Base-by-base conservation (phyloP, 768 basidiomycete species). In the Trametes cingulata region DNA sequence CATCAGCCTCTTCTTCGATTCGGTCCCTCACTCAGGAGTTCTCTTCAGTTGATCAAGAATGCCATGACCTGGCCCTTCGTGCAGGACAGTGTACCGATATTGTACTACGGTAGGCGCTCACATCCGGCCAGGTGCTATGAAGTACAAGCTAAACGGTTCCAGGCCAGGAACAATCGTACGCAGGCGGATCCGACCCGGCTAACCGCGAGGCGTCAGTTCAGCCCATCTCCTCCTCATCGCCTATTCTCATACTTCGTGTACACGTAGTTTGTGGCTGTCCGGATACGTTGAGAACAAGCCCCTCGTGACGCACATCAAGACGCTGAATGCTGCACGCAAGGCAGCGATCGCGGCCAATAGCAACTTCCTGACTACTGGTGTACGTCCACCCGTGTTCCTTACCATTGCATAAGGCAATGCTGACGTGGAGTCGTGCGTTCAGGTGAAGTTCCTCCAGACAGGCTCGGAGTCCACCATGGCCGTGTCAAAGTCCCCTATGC, bases 261-360 rank as follows among this genome's bases (percentile, higher is more conserved):
- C 15, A 14, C 51, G 3, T 47, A 86, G 85, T 8, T 76, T 88
- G 25, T 89, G 87, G 88, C 74, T 80, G 7, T 79, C 84, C 4
- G 80, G 75, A 25, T 89, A 85, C 67, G 71, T 73, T 27, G 76
- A 78, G 19, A 75, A 82, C 50, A 79, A 81, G 52, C 77, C 82
- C 2, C 76, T 85, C 25, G 77, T 82, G 14, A 66, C 69, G 55
- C 80, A 81, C 62, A 72, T 83, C 47, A 76, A 68, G 41, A 58
- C 74, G 2, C 71, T 87, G n/a, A 87, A 85, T 61, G 75, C 72
- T 22, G 84, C 77, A 7, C 78, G 85, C 47, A 83, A 81, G 66
- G 74, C 74, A 10, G 83, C 83, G 6, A 81, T 81, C 47, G 65
- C 69, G 9, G 76, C 80, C 54, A 69, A 69, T 56, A 66, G 64